These are phyloP conservation scores for Blastobotrys illinoisensis DNA, from an alignment of 1,139 yeast species.

Conservation along the genomic window DNA sequence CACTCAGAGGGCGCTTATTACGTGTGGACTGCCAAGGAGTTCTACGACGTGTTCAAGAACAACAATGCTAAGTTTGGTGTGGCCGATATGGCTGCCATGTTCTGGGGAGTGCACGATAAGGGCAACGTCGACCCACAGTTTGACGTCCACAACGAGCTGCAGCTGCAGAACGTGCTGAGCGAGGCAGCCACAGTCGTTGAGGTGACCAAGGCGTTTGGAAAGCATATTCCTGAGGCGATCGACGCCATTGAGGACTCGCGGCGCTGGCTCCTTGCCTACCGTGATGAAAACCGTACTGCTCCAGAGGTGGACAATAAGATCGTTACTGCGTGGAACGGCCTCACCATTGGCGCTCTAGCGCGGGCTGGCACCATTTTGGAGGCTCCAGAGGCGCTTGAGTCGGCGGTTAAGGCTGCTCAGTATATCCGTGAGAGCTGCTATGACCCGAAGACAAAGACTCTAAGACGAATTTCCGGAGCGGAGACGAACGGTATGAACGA, in stretches of 20 bases:
- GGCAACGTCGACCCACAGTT: slow-evolving; percentile 35
- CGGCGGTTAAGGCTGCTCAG: slow-evolving; percentile 28
- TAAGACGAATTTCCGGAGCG: slow-evolving; percentile 21
- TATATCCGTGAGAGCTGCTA: slow-evolving; percentile 24
- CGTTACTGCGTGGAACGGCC: slow-evolving; percentile 36
- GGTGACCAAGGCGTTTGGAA: slow-evolving; percentile 34
- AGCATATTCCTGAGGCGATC: slow-evolving; percentile 19
- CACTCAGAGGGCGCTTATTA: slow-evolving; percentile 35
- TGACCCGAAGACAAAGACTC: slow-evolving; percentile 18
- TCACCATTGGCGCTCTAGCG: slow-evolving; percentile 35
- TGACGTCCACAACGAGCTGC: slow-evolving; percentile 31
- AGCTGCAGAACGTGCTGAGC: slow-evolving; percentile 31
- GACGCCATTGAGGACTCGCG: slow-evolving; percentile 23
- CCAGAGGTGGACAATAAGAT: slow-evolving; percentile 33
- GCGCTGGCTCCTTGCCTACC: slow-evolving; percentile 23
- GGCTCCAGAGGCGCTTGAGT: slow-evolving; percentile 21
- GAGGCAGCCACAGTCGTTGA: slow-evolving; percentile 20
- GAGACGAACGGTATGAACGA: slow-evolving; percentile 31
- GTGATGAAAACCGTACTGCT: slow-evolving; percentile 24
- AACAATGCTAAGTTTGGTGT: slow-evolving; percentile 13
- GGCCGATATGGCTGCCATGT: slow-evolving; percentile 35
- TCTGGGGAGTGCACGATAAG: slow-evolving; percentile 33
- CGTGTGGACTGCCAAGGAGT: slow-evolving; percentile 35
- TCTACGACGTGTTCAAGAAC: slow-evolving; percentile 27
- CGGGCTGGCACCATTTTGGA: slow-evolving; percentile 25